Evolutionary conservation across 371 early-diverging fungal species (phyloP), one percentile per base, ranked within the genome.

Genomic region (Mucor plumbeus): DNA sequence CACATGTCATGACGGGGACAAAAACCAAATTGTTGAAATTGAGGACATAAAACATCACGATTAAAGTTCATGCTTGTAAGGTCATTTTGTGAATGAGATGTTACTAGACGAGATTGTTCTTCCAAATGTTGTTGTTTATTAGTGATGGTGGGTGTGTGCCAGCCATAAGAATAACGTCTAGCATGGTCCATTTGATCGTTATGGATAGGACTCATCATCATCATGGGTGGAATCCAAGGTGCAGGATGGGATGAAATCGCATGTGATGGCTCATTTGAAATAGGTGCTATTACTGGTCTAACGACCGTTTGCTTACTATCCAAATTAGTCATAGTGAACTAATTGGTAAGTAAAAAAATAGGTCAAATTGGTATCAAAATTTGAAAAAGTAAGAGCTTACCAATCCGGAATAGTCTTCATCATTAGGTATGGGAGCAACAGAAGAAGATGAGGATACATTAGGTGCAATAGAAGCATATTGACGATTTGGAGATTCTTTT

Each of bases 1-100:
- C 68, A 68, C n/a, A 39, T 26, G 19, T 57, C 44, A 17, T 36
- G 21, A 2, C 59, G 33, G 10, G 63, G 15, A 59, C 68, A 68
- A 33, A 59, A 63, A 0, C 68, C 68, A 50, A 63, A 58, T 26
- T 68, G 63, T 36, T 68, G 63, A 35, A 41, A 48, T 7, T 68
- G 63, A 41, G 63, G 63, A 43, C 68, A 68, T 17, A 57, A 5
- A 6, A 35, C 48, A 17, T 61, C 53, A 31, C 53, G 53, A 13
- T 21, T 11, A 31, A 53, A 53, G 11, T 31, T 53, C 31, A 53
- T 26, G 31, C 53, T 14, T 4, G 53, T 31, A 5, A 53, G 53
- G 26, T 53, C 53, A 13, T 14, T 53, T 11, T 53, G 53, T 1
- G 44, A 43, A 13, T 53, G 53, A 53, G 31, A 14, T 26, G 53